These are phyloP conservation scores for Sclerotinia glacialis DNA, from an alignment of 2,329 filamentous ascomycete species.

Conservation along the genomic window DNA sequence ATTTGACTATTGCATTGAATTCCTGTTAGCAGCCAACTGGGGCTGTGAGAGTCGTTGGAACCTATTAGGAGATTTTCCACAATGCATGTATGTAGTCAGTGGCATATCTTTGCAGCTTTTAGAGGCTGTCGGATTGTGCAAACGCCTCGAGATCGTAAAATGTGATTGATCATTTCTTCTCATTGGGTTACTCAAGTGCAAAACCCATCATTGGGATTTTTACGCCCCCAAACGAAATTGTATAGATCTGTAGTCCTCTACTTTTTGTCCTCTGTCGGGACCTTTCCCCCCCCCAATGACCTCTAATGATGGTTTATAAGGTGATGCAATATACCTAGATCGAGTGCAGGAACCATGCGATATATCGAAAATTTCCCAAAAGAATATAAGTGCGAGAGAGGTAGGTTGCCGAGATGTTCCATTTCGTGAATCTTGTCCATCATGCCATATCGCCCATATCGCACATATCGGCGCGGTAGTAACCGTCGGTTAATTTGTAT, in stretches of 20 bases:
- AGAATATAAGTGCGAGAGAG: background rate
- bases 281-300: background rate
- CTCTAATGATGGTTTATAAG: slow-evolving; percentile 5
- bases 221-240: slow-evolving; percentile 16
- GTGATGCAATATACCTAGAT: slow-evolving; percentile 15
- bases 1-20: background rate
- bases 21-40: background rate
- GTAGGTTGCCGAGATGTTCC: slow-evolving; percentile 17
- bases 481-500: slow-evolving; percentile 22
- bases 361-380: slow-evolving; percentile 11
- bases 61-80: background rate
- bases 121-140: background rate
- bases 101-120: background rate
- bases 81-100: background rate
- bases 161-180: slow-evolving; percentile 6
- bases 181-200: background rate
- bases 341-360: slow-evolving; percentile 24
- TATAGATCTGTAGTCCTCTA: background rate
- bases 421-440: slow-evolving; percentile 23
- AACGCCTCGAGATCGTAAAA: slow-evolving; percentile 14
- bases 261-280: slow-evolving; percentile 6
- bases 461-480: slow-evolving; percentile 18
- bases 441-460: slow-evolving; percentile 19
- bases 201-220: slow-evolving; percentile 20
- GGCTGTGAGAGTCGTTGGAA: background rate